These are phyloP conservation scores for Tricholoma sp. DNA, from an alignment of 768 basidiomycete genomes.

Conservation along the genomic window DNA sequence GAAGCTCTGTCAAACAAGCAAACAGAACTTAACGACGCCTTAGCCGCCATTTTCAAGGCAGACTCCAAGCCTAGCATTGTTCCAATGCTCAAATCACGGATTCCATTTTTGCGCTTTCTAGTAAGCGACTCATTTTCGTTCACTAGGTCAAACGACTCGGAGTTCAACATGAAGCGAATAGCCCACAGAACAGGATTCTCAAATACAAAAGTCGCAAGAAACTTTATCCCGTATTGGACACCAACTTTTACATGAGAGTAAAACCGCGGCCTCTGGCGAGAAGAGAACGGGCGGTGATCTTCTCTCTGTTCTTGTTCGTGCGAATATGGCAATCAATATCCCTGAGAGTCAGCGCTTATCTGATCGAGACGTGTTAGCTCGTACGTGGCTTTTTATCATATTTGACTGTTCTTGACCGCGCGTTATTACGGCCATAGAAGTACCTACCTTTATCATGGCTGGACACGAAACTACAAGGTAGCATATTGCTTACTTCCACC, in stretches of 20 bases:
- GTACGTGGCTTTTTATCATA: conserved; percentile 1
- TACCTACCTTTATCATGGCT: conserved; percentile 45
- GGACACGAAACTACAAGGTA: conserved; percentile 46
- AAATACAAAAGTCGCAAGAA: conserved; percentile 18
- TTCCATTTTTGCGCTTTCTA: conserved; percentile 30
- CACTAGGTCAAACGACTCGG: no score
- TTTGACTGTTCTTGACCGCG: no score
- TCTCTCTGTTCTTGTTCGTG: conserved; percentile 38
- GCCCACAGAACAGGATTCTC: conserved; percentile 12
- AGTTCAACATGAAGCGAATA: background rate
- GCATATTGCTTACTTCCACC: background rate
- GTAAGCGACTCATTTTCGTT: conserved; percentile 16
- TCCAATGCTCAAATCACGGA: conserved; percentile 17
- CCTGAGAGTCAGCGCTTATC: conserved; percentile 13
- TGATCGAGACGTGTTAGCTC: conserved; percentile 16
- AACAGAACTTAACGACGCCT: conserved; percentile 43
- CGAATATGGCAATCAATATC: conserved; percentile 46
- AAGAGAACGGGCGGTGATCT: conserved; percentile 34
- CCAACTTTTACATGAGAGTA: conserved; percentile 38
- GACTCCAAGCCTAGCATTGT: conserved; percentile 25
- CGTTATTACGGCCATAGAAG: conserved; percentile 26
- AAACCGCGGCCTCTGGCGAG: conserved; percentile 14
- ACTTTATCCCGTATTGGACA: conserved; percentile 36
- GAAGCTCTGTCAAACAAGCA: conserved; percentile 22
- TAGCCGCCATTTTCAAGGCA: conserved; percentile 39